phyloP scores from a whole-genome alignment of 2,329 filamentous ascomycete species.

The Parascedosporium putredinis region DNA sequence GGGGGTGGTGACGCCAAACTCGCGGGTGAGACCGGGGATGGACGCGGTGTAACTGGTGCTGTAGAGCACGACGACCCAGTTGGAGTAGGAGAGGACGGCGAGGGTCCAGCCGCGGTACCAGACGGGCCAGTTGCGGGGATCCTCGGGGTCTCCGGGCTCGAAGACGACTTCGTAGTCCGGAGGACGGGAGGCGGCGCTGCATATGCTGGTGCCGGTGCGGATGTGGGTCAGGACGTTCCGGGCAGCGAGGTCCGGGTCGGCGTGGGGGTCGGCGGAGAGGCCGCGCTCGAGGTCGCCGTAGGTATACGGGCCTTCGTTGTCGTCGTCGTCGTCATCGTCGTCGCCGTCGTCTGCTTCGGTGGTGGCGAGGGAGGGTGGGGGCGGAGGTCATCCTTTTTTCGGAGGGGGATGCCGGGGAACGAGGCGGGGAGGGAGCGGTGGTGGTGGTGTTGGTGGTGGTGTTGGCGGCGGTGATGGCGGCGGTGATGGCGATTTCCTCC shows the following conservation, averaged over 20 bases:
- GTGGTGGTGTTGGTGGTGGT: neutral
- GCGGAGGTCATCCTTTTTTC: neutral
- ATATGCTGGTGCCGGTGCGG: slow-evolving; percentile 30
- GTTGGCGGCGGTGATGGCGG: neutral
- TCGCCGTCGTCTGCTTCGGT: slow-evolving; percentile 10
- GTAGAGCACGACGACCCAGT: slow-evolving; percentile 53
- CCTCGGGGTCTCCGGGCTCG: slow-evolving; percentile 48
- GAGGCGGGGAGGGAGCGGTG: neutral
- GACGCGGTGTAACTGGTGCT: slow-evolving; percentile 71
- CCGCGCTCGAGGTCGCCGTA: slow-evolving; percentile 27
- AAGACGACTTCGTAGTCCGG: slow-evolving; percentile 67
- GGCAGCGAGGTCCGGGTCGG: slow-evolving; percentile 26
- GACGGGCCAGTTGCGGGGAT: slow-evolving; percentile 59
- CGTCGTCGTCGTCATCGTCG: slow-evolving; percentile 21
- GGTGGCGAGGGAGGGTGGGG: neutral
- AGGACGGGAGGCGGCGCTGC: slow-evolving; percentile 31
- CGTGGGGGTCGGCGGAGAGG: slow-evolving; percentile 25
- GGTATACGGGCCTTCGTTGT: slow-evolving; percentile 17
- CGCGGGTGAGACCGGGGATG: slow-evolving; percentile 55
- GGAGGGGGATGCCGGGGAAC: neutral
- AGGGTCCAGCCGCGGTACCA: slow-evolving; percentile 33
- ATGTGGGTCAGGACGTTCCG: slow-evolving; percentile 35
- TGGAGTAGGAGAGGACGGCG: slow-evolving; percentile 33
- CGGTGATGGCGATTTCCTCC: neutral
- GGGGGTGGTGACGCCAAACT: slow-evolving; percentile 51